Conservation (phyloP, 2,329 filamentous ascomycete species). For the Aspergillus proliferans region DNA sequence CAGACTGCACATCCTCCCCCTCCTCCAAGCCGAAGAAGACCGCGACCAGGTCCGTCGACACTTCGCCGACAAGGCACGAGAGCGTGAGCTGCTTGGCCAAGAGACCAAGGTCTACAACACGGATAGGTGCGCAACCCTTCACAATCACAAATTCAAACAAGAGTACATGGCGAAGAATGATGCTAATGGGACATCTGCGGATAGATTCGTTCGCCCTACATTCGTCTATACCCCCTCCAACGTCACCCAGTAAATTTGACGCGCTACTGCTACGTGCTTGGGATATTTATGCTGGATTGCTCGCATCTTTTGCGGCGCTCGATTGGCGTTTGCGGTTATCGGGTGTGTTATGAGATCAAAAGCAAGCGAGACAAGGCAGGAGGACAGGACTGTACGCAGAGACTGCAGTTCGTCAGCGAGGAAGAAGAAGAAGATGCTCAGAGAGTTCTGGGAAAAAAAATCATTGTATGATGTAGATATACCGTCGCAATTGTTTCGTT, state of each 20-base stretch:
- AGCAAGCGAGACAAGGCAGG: neutral
- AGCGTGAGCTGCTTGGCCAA: slow-evolving; percentile 82
- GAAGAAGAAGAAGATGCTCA: neutral
- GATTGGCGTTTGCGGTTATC: neutral
- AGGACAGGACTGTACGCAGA: neutral
- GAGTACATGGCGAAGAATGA: neutral
- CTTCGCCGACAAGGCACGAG: slow-evolving; percentile 77
- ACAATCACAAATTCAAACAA: neutral
- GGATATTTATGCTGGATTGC: neutral
- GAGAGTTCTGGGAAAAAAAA: slow-evolving; percentile 4
- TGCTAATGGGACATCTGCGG: slow-evolving; percentile 5
- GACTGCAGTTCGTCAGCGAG: neutral
- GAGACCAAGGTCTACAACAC: slow-evolving; percentile 81
- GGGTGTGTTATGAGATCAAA: neutral
- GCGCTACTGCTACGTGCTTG: neutral
- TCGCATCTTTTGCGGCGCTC: neutral
- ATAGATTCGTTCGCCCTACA: slow-evolving; percentile 74
- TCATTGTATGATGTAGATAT: slow-evolving; percentile 29
- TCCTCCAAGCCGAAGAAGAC: slow-evolving; percentile 94
- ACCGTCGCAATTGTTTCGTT: slow-evolving; percentile 23
- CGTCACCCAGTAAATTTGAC: slow-evolving; percentile 49
- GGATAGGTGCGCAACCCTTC: slow-evolving; percentile 63
- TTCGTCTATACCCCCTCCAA: slow-evolving; percentile 65
- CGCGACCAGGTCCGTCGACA: slow-evolving; percentile 85
- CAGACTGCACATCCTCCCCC: slow-evolving; percentile 85